phyloP scores from a whole-genome alignment of 208 protist species.

The Wallacemonas rigidus region DNA sequence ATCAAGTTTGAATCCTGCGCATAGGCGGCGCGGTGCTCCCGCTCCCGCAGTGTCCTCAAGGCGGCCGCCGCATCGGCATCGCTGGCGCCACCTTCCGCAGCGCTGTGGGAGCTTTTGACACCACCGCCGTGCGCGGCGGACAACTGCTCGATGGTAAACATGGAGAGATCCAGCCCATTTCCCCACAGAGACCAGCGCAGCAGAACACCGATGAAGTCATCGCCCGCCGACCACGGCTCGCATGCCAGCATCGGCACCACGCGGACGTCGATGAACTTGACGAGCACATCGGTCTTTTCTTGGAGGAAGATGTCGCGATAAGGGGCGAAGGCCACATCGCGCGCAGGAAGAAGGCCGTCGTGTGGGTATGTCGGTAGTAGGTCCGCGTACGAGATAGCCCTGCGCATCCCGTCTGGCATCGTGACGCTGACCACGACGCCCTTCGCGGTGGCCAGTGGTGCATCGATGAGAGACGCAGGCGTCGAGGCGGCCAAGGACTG shows the following conservation, averaged over 20 bases:
- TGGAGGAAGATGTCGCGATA: slow-evolving; percentile 78
- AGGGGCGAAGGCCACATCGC: slow-evolving; percentile 37
- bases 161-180: slow-evolving; percentile 85
- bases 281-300: slow-evolving; percentile 73
- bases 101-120: slow-evolving; percentile 1
- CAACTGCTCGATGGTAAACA: slow-evolving; percentile 87
- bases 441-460: slow-evolving; percentile 23
- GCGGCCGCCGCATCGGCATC: neutral
- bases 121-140: slow-evolving; percentile 21
- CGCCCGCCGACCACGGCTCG: slow-evolving; percentile 52
- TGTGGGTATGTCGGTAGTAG: slow-evolving; percentile 5
- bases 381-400: neutral
- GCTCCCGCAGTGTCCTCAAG: slow-evolving; percentile 32
- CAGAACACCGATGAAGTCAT: slow-evolving; percentile 53
- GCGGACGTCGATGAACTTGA: slow-evolving; percentile 56
- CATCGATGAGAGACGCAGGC: slow-evolving; percentile 19
- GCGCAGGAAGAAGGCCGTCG: slow-evolving; percentile 2
- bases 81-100: neutral
- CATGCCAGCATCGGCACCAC: slow-evolving; percentile 83
- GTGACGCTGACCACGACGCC: slow-evolving; percentile 26
- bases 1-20: slow-evolving; percentile 58
- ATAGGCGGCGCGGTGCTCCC: slow-evolving; percentile 32
- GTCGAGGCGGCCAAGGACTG: slow-evolving; percentile 26
- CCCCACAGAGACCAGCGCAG: slow-evolving; percentile 89
- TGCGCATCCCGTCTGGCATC: slow-evolving; percentile 14